Conservation (phyloP, 78 protist species). For the Isochrysis galbana region DNA sequence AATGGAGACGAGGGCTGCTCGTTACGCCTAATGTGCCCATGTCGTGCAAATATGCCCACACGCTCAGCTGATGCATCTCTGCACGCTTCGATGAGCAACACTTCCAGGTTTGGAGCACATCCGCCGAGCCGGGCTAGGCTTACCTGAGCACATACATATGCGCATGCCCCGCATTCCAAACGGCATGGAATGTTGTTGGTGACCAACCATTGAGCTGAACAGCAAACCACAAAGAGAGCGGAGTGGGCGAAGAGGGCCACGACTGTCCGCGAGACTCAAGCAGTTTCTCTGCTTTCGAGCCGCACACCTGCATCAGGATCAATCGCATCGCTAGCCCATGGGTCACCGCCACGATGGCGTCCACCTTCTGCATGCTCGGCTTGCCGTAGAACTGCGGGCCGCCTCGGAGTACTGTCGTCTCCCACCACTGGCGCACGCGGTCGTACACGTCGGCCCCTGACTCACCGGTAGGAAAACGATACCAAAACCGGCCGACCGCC, state of each 20-base stretch:
- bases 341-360: background rate
- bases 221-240: too few relatives aligned
- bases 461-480: background rate
- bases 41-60: too few relatives aligned
- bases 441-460: background rate
- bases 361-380: too few relatives aligned
- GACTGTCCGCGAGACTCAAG: too few relatives aligned
- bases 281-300: too few relatives aligned
- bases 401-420: background rate
- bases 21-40: too few relatives aligned
- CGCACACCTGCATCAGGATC: background rate
- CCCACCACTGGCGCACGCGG: background rate
- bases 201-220: background rate
- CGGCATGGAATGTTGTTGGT: background rate
- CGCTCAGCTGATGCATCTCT: too few relatives aligned
- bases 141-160: background rate
- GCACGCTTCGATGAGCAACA: too few relatives aligned
- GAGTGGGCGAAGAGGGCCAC: too few relatives aligned
- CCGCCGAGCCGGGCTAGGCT: too few relatives aligned
- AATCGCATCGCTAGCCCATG: background rate
- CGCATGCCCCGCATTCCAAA: background rate
- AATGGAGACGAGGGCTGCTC: too few relatives aligned
- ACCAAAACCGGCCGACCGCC: background rate
- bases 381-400: background rate
- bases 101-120: too few relatives aligned